Conservation (phyloP, 179 eudicot species). For the Sideroxylon spinosum region DNA sequence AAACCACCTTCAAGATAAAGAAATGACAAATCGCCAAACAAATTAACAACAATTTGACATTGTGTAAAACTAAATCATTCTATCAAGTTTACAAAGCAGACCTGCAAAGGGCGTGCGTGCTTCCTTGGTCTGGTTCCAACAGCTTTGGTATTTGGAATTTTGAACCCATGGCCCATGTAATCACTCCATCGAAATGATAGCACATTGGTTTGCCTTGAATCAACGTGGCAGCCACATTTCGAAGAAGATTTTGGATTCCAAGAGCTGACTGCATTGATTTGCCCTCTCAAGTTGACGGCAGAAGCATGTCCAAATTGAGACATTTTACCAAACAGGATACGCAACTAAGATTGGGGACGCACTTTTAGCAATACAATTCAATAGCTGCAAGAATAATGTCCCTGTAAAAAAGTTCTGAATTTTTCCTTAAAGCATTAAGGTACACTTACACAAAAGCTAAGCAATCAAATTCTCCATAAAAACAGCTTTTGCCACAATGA, state of each 20-base stretch:
- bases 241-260: constrained; percentile 32
- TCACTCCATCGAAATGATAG: constrained; percentile 44
- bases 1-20: constrained; percentile 61
- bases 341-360: neutral
- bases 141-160: constrained; percentile 23
- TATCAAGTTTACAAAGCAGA: constrained; percentile 19
- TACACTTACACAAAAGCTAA: neutral
- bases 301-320: constrained; percentile 44
- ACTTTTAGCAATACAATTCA: neutral
- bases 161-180: constrained; percentile 38
- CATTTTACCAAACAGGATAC: constrained; percentile 20
- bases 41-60: neutral
- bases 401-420: constrained; percentile 6
- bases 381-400: constrained; percentile 9
- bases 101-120: constrained; percentile 54
- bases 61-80: constrained; percentile 8
- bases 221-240: constrained; percentile 25
- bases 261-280: constrained; percentile 20
- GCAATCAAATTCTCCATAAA: neutral
- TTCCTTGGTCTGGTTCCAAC: constrained; percentile 33
- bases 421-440: neutral
- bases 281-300: constrained; percentile 30
- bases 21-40: neutral
- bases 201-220: constrained; percentile 26
- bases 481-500: neutral